Evolutionary conservation across 1,284 basidiomycete species (phyloP).

Genomic region (Leccinum variabile): DNA sequence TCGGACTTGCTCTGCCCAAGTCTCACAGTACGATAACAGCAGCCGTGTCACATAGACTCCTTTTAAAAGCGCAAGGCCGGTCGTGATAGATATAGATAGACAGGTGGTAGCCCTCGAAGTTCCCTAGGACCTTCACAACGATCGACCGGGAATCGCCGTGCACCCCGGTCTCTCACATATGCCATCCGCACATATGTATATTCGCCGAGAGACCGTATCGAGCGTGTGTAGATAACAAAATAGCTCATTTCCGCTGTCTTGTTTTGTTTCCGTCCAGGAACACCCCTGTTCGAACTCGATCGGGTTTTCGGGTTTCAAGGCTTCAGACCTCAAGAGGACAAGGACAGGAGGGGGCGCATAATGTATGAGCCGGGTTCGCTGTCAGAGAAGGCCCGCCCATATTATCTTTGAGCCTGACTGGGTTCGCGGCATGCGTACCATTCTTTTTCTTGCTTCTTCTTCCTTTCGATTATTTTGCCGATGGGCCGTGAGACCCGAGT

Average conservation of each 20-base stretch:
- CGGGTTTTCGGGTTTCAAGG: not conserved
- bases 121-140: not conserved
- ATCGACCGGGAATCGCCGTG: not conserved
- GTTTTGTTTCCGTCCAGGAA: not conserved
- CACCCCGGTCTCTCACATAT: not conserved
- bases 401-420: no score
- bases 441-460: not conserved
- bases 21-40: not conserved
- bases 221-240: not conserved
- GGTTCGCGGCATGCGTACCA: not conserved
- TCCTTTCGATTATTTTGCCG: not conserved
- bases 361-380: not conserved
- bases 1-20: not conserved
- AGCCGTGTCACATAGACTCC: not conserved
- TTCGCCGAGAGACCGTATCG: not conserved
- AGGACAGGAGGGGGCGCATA: not conserved
- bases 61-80: not conserved
- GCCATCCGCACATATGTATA: not conserved
- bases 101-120: not conserved
- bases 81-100: not conserved
- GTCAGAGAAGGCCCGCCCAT: not conserved
- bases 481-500: not conserved
- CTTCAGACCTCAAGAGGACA: not conserved
- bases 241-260: not conserved
- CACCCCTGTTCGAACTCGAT: not conserved